Percentiles rank a stretch among this genome's conserved stretches.
Evolutionary conservation across 371 early-diverging fungal species (phyloP).

Genomic region (Furculomyces boomerangus): DNA sequence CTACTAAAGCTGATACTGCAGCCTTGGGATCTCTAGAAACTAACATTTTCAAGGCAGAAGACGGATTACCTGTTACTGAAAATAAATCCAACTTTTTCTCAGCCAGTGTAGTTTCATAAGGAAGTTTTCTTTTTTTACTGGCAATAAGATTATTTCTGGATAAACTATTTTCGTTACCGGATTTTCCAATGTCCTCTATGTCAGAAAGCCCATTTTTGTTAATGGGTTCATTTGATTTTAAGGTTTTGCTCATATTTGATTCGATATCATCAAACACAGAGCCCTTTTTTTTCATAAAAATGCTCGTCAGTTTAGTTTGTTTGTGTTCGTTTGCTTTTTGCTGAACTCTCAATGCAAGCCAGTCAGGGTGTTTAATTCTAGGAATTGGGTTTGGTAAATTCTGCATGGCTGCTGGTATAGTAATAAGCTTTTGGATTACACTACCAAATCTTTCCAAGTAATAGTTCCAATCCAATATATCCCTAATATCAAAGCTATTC

Average conservation of each 20-base stretch:
- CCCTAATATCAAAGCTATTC: conserved; percentile 61
- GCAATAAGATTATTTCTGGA: conserved; percentile 19
- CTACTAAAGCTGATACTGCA: conserved; percentile 1
- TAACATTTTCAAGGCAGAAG: conserved; percentile 1
- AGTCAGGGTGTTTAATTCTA: conserved; percentile 85
- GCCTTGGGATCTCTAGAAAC: background rate
- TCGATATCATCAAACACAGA: conserved; percentile 36
- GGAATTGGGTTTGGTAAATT: conserved; percentile 85
- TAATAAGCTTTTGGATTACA: conserved; percentile 93
- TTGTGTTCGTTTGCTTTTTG: conserved; percentile 50
- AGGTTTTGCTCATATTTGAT: too few relatives aligned
- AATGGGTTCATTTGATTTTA: too few relatives aligned
- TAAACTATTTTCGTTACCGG: background rate
- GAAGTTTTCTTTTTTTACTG: conserved; percentile 10
- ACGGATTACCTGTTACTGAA: conserved; percentile 2
- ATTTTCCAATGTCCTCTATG: background rate
- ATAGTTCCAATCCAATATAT: conserved; percentile 97
- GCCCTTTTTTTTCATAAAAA: conserved; percentile 32
- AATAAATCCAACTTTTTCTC: conserved; percentile 3
- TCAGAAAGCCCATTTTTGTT: conserved; percentile 25
- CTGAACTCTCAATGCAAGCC: conserved; percentile 69
- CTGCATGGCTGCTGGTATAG: conserved; percentile 98
- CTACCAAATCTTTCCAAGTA: conserved; percentile 93
- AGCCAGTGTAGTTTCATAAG: conserved; percentile 3
- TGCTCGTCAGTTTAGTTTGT: conserved; percentile 74